phyloP scores from a whole-genome alignment of 2,329 filamentous ascomycete species.

The Beauveria rudraprayagi region DNA sequence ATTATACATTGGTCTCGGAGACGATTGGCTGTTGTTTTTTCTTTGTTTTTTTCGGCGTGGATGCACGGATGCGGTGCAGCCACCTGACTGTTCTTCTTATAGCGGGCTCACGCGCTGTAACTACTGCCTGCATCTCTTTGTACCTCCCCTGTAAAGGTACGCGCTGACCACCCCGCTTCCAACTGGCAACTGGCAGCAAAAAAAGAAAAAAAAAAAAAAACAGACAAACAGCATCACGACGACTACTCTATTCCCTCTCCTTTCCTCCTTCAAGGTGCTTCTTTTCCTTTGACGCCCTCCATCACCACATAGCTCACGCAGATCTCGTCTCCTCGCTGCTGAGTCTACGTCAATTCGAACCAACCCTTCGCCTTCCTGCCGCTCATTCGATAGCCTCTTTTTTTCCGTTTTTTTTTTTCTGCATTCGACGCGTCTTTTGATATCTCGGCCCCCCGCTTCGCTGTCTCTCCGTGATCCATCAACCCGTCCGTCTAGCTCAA shows the following conservation, averaged over 20 bases:
- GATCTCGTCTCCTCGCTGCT: slow-evolving; percentile 13
- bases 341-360: not conserved
- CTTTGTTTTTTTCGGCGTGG: too few species aligned
- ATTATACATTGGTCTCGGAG: too few species aligned
- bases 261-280: not conserved
- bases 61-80: too few species aligned
- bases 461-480: not conserved
- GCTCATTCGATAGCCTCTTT: slow-evolving; percentile 1
- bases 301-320: slow-evolving; percentile 9
- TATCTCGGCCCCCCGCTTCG: slow-evolving; percentile 5
- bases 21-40: too few species aligned
- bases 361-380: not conserved
- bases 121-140: too few species aligned
- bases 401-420: not conserved
- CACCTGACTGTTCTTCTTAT: too few species aligned
- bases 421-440: slow-evolving; percentile 6
- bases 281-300: slow-evolving; percentile 4
- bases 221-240: slow-evolving; percentile 5
- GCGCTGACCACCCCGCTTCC: not conserved
- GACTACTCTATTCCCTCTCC: not conserved
- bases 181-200: not conserved
- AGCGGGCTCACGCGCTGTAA: too few species aligned
- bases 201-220: not conserved
- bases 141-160: not conserved
- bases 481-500: not conserved